Evolutionary conservation across 345 rosid species (phyloP), one percentile per base, ranked within the genome.

Genomic region (Balakata baccata): DNA sequence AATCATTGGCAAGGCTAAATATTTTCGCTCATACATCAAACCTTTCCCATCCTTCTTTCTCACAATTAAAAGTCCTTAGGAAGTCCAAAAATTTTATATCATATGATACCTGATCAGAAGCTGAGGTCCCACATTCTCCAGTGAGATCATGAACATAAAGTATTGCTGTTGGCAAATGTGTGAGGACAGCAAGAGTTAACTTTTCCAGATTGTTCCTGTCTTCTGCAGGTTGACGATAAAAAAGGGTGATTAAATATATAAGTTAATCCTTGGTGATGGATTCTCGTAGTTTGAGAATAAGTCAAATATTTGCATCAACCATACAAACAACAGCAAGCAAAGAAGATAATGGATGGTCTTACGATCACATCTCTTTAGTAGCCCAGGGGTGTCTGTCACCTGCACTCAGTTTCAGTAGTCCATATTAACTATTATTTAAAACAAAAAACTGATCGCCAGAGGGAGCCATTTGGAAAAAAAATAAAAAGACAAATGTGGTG

Each of bases 371-470:
- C 98, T 90, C 82, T 82, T 85, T 45, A 92, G 87, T 63, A 94
- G 86, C 34, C 98, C 98, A 72, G 98, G 98, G 47, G 98, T 94
- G 82, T 94, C 98, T 3, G 97, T 94, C 66, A 92, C 95, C 98
- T 94, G 88, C 73, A 83, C 66, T 23, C n/a, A 49, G 62, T 76
- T 77, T 72, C 62, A 51, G 2, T 64, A 38, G 62, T 22, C 1
- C 7, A 6, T 43, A 43, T 4, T 10, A 43, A 43, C 1, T 3
- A 6, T 43, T 68, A 16, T 66, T 50, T 64, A n/a, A 29, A 37
- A 60, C 17, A 68, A 45, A 54, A 68, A 73, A 37, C 34, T 3
- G 22, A 74, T 14, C 62, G 34, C 45, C 63, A 11, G 51, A 16
- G 6, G 0, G 20, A 29, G 61, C 38, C 9, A 7, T n/a, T 18